Percentiles rank a stretch among this genome's conserved stretches.
Evolutionary conservation across 352 stramenopile genomes (phyloP).

Genomic region (Globisporangium cylindrosporum): DNA sequence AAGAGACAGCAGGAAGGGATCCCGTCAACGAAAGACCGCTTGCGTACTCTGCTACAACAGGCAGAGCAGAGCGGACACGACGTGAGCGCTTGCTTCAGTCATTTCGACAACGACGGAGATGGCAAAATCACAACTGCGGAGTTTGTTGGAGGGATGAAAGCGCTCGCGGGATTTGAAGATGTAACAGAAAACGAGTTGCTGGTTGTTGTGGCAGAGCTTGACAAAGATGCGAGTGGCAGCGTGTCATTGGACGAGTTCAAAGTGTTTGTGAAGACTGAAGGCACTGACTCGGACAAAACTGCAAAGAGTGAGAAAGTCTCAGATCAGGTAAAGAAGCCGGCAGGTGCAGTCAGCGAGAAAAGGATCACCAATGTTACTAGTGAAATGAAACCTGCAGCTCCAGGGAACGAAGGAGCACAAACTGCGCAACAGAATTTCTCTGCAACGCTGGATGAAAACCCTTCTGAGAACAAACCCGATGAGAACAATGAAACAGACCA

Average conservation of each 20-base stretch:
- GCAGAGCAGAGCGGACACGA: constrained; percentile 46
- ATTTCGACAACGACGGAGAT: constrained; percentile 72
- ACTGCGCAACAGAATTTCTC: not conserved
- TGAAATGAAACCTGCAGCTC: not conserved
- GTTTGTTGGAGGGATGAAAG: constrained; percentile 45
- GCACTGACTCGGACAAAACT: not conserved
- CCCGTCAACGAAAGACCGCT: constrained; percentile 5
- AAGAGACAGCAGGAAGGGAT: not conserved
- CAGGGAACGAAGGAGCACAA: not conserved
- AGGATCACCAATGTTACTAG: not conserved
- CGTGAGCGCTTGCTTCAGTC: constrained; percentile 46
- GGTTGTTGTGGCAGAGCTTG: constrained; percentile 36
- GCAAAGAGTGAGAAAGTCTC: not conserved
- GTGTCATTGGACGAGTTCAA: constrained; percentile 63
- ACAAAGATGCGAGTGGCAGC: constrained; percentile 46
- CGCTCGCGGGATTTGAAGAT: constrained; percentile 47
- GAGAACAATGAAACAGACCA: not conserved
- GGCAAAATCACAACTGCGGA: constrained; percentile 55
- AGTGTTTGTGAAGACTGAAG: constrained; percentile 28
- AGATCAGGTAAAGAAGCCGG: not conserved
- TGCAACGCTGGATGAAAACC: not conserved
- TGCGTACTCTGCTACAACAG: constrained; percentile 30
- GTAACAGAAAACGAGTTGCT: constrained; percentile 38
- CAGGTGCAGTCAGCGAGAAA: not conserved
- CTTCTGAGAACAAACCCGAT: not conserved